Conservation (phyloP, 225 moss, liverwort and hornwort species). For the Physcomitrium patens region DNA sequence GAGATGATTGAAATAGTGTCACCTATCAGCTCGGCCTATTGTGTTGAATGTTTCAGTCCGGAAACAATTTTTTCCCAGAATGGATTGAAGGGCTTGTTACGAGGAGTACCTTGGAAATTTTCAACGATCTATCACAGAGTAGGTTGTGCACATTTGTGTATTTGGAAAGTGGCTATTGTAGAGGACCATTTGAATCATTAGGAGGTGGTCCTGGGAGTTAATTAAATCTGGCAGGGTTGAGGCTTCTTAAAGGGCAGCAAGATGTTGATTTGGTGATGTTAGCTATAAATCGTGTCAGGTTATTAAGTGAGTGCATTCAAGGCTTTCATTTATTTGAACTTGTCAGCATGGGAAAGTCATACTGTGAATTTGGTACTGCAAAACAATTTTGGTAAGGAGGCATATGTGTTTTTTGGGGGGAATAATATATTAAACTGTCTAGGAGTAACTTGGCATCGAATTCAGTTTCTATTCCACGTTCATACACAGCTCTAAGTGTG, state of each 20-base stretch:
- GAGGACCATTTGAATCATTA: background rate
- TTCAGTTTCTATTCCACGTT: no score
- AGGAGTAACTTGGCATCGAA: no score
- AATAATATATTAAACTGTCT: no score
- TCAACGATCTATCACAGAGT: background rate
- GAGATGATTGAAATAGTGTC: background rate
- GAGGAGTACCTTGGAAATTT: background rate
- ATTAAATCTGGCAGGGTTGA: background rate
- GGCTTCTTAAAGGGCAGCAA: background rate
- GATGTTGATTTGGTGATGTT: background rate
- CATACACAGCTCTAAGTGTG: no score
- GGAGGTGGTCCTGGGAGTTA: background rate
- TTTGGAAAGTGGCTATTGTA: background rate
- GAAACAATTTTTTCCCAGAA: constrained; percentile 2
- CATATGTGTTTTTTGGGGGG: no score
- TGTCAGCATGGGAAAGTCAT: background rate
- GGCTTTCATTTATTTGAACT: background rate
- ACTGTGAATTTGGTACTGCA: background rate
- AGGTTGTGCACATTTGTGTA: background rate
- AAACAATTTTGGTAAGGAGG: background rate
- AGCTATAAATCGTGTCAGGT: background rate
- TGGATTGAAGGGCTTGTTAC: background rate
- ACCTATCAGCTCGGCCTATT: background rate
- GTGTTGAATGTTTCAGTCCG: background rate
- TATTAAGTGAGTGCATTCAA: background rate